These are phyloP conservation scores for Quillaja saponaria DNA, from an alignment of 306 rosid species.

Conservation along the genomic window DNA sequence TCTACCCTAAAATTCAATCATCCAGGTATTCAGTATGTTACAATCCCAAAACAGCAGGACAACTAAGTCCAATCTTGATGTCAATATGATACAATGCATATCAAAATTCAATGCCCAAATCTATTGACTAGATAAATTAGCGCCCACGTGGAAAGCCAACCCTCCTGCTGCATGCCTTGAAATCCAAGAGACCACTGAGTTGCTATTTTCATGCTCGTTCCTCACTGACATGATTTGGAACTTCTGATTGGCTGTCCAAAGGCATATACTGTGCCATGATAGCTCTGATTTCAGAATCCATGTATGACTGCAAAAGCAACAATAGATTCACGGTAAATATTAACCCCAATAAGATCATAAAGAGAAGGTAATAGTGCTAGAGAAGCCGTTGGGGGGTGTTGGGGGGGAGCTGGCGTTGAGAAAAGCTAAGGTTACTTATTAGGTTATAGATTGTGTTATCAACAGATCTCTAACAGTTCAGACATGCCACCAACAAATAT, in stretches of 20 bases:
- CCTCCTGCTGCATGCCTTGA: constrained; percentile 35
- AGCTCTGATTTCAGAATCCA: constrained; percentile 98
- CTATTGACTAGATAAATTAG: constrained; percentile 37
- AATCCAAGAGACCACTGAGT: constrained; percentile 16
- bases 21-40: constrained; percentile 34
- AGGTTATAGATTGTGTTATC: neutral
- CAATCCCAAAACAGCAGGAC: constrained; percentile 40
- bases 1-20: constrained; percentile 29
- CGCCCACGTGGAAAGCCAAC: constrained; percentile 36
- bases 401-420: no score
- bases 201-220: constrained; percentile 53
- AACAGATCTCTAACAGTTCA: constrained; percentile 1
- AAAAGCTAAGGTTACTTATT: neutral
- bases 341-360: neutral
- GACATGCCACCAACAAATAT: no score
- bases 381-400: no score
- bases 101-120: constrained; percentile 45
- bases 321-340: constrained; percentile 14
- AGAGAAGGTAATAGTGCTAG: neutral
- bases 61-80: constrained; percentile 36
- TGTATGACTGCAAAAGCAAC: constrained; percentile 74
- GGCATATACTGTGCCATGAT: constrained; percentile 99
- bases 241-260: constrained; percentile 87
- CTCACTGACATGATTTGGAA: constrained; percentile 62
- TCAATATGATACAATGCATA: constrained; percentile 43